Evolutionary conservation across 2,329 filamentous ascomycete genomes (phyloP).

Genomic region (Aspergillus puulaauensis): DNA sequence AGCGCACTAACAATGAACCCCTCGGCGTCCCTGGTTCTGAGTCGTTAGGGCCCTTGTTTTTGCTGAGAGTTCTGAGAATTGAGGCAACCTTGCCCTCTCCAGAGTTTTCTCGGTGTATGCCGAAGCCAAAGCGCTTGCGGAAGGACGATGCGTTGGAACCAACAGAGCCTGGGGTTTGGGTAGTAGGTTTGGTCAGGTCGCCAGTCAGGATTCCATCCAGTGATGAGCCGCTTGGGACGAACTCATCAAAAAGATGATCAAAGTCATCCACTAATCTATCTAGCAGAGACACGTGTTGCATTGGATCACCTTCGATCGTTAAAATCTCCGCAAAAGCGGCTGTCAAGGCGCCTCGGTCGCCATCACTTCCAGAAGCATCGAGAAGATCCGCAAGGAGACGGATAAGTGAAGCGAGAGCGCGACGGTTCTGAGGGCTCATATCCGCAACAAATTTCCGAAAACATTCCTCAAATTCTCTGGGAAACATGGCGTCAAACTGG

Average conservation of each 20-base stretch:
- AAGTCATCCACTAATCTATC: slow-evolving; percentile 88
- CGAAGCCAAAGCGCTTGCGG: slow-evolving; percentile 78
- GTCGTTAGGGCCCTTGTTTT: slow-evolving; percentile 65
- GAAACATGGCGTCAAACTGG: slow-evolving; percentile 43
- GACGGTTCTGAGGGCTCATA: slow-evolving; percentile 60
- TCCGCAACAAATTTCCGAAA: slow-evolving; percentile 55
- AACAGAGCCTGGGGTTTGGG: slow-evolving; percentile 69
- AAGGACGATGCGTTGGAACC: slow-evolving; percentile 86
- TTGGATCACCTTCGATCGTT: slow-evolving; percentile 72
- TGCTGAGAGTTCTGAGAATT: slow-evolving; percentile 85
- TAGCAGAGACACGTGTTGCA: slow-evolving; percentile 82
- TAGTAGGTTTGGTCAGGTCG: slow-evolving; percentile 59
- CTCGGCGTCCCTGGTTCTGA: slow-evolving; percentile 68
- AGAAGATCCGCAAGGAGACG: slow-evolving; percentile 84
- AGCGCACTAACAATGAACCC: slow-evolving; percentile 62
- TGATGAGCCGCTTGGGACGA: slow-evolving; percentile 45
- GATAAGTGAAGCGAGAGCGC: slow-evolving; percentile 80
- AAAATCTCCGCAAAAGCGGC: slow-evolving; percentile 86
- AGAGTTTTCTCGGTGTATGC: slow-evolving; percentile 76
- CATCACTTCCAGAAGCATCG: slow-evolving; percentile 86
- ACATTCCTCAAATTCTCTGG: slow-evolving; percentile 54
- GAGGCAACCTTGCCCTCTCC: slow-evolving; percentile 70
- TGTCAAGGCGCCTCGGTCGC: slow-evolving; percentile 83
- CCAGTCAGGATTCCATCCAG: slow-evolving; percentile 45
- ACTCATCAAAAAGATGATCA: slow-evolving; percentile 79